phyloP scores from a whole-genome alignment of 2,329 filamentous ascomycete species.

The Alternaria triticina region DNA sequence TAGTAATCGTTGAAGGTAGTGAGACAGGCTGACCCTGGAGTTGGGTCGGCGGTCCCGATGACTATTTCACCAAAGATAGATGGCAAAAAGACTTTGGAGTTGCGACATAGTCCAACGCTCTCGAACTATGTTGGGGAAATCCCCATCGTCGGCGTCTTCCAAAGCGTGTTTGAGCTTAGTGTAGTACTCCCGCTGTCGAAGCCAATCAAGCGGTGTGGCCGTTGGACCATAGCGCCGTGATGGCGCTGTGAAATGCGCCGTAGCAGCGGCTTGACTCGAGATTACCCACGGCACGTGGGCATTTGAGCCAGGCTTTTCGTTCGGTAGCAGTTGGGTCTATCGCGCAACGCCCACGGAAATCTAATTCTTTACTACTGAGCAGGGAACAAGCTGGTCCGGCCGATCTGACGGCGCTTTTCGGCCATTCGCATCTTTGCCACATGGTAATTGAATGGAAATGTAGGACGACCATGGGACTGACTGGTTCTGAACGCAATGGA shows the following conservation, averaged over 20 bases:
- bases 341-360: background rate
- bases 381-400: background rate
- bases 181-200: background rate
- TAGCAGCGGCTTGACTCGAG: background rate
- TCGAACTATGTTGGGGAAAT: background rate
- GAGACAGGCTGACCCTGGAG: background rate
- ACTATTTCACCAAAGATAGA: background rate
- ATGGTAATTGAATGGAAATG: background rate
- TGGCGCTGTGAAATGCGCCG: background rate
- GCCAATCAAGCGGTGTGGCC: background rate
- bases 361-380: background rate
- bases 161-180: background rate
- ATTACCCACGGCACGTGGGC: background rate
- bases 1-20: background rate
- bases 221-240: background rate
- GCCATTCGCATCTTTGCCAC: background rate
- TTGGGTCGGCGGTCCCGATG: background rate
- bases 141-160: background rate
- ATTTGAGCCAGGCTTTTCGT: background rate
- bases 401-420: background rate
- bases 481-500: background rate
- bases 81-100: background rate
- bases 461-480: background rate
- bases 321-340: background rate
- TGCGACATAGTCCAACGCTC: background rate